phyloP scores from a whole-genome alignment of 768 basidiomycete genomes.

The Termitomyces sp. region DNA sequence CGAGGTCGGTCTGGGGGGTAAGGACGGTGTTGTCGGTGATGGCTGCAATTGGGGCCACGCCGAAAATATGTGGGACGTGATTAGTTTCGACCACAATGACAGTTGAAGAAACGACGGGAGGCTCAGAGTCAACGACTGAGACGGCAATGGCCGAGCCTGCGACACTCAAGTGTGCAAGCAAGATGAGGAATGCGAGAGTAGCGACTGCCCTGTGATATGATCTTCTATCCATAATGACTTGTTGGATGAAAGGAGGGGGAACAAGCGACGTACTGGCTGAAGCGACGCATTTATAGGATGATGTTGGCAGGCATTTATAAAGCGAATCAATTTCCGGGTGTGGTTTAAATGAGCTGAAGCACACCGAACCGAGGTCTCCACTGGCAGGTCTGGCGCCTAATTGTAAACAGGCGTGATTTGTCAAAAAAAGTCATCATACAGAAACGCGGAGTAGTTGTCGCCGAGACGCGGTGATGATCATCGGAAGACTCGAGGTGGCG shows the following conservation, averaged over 20 bases:
- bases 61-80: too few species aligned
- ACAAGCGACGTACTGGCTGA: not conserved
- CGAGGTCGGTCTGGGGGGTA: not conserved
- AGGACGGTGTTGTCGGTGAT: not conserved
- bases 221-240: not conserved
- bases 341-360: not conserved
- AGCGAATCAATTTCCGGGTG: not conserved
- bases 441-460: not conserved
- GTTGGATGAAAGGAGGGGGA: not conserved
- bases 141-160: too few species aligned
- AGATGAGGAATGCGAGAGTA: not conserved
- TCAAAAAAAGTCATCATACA: not conserved
- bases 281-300: not conserved
- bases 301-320: not conserved
- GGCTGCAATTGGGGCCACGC: not conserved
- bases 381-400: not conserved
- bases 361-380: not conserved
- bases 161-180: not conserved
- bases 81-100: not conserved
- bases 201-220: too few species aligned
- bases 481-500: too few species aligned
- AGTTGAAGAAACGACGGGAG: not conserved
- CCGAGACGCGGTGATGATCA: not conserved
- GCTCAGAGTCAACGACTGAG: not conserved
- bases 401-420: not conserved